phyloP scores from a whole-genome alignment of 2,329 filamentous ascomycete genomes.

The Colletotrichum spaethianum region DNA sequence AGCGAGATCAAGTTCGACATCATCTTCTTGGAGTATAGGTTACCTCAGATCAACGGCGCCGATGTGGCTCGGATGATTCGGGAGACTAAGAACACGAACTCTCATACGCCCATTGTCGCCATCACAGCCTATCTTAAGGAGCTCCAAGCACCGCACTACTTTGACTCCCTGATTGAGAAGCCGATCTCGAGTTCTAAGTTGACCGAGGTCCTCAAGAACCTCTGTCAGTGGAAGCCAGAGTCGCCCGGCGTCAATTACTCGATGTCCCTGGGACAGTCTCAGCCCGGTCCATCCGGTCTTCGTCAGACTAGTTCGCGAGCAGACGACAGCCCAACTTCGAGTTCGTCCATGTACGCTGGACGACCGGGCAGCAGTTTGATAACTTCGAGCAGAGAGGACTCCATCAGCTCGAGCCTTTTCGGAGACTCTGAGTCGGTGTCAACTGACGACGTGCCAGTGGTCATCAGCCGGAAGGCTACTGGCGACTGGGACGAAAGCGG shows the following conservation, averaged over 20 bases:
- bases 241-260: conserved; percentile 60
- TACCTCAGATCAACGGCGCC: conserved; percentile 94
- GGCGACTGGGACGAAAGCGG: conserved; percentile 87
- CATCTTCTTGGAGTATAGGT: conserved; percentile 97
- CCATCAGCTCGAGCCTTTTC: conserved; percentile 89
- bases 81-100: conserved; percentile 95
- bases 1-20: conserved; percentile 99
- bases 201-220: conserved; percentile 85
- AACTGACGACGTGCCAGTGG: conserved; percentile 83
- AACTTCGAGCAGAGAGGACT: conserved; percentile 88
- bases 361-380: conserved; percentile 82
- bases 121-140: conserved; percentile 99
- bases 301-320: conserved; percentile 74
- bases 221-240: conserved; percentile 95
- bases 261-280: conserved; percentile 63
- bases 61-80: conserved; percentile 98
- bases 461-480: conserved; percentile 79
- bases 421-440: conserved; percentile 86
- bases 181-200: conserved; percentile 94
- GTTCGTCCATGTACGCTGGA: conserved; percentile 79
- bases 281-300: conserved; percentile 74
- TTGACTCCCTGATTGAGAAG: conserved; percentile 96
- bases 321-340: conserved; percentile 89
- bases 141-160: conserved; percentile 93
- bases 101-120: conserved; percentile 93